Evolutionary conservation across 73 alveolate genomes (phyloP), one percentile per base, ranked within the genome.

Genomic region (Paramecium sexaurelia): DNA sequence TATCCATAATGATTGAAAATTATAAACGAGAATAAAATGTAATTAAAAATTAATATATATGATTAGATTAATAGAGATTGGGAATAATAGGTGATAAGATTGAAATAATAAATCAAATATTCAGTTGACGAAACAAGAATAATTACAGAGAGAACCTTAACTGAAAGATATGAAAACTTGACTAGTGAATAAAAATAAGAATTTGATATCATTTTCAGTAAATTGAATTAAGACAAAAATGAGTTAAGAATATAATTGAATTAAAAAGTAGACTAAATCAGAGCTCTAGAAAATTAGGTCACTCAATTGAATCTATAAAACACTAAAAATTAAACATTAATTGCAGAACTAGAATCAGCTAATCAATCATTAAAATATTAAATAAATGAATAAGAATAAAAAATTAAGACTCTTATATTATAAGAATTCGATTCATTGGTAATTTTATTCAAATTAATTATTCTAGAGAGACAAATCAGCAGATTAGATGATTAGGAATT

Each of bases 401-500:
- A 61, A 61, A 61, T 61, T 29, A 61, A 61, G 11, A 61, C 83
- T 0, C 26, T 61, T 6, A 61, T 61, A 24, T 22, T 61, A 27
- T 61, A 61, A 24, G 83, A 61, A 26, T 61, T 61, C 7, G 83
- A 61, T 61, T 61, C 83, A 5, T 61, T 61, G 11, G 83, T 61
- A 61, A 26, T 15, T 29, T 26, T 6, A 29, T 61, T 8, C 26
- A 26, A n/a, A 26, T 61, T 51, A 3, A n/a, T 13, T 26, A 26
- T 61, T 26, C 26, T 61, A 61, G 83, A 61, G 83, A 61, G 83
- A 61, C 26, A 61, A 61, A 61, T 61, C 83, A 10, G 83, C 83
- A 7, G 83, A 61, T 32, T 61, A 61, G 13, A 61, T 29, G 45
- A 61, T 61, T 1, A 61, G 83, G 13, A 61, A 26, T 32, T 32